A percentile compares a stretch with the other conserved stretches of the same genome.
Evolutionary conservation across 345 rosid genomes (phyloP).

Genomic region (Eucalyptus curtisii): DNA sequence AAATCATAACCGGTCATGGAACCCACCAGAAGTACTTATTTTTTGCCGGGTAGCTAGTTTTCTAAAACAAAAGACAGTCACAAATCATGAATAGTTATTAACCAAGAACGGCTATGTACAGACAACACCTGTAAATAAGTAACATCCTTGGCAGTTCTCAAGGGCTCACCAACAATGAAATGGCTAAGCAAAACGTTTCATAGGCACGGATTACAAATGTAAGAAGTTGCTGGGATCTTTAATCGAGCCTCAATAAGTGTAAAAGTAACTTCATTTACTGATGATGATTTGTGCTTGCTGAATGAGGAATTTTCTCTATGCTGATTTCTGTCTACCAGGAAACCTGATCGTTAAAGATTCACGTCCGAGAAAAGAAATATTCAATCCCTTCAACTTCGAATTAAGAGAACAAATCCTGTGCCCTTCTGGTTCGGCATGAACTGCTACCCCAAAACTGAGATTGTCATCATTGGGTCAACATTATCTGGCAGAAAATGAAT

Average conservation of each 20-base stretch:
- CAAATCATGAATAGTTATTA: not conserved
- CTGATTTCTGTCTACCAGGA: constrained; percentile 8
- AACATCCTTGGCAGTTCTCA: not conserved
- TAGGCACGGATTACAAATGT: not conserved
- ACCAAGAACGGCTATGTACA: not conserved
- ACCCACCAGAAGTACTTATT: not conserved
- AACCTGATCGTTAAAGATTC: not conserved
- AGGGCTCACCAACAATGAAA: not conserved
- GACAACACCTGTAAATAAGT: not conserved
- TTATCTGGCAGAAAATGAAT: not conserved
- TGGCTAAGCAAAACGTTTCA: not conserved
- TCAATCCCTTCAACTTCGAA: not conserved
- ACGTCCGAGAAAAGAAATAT: not conserved
- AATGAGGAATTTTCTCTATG: constrained; percentile 5
- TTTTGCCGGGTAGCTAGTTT: not conserved
- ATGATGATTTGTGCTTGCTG: constrained; percentile 5
- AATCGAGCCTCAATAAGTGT: not conserved
- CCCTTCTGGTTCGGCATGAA: not conserved
- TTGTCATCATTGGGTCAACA: not conserved
- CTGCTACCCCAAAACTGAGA: not conserved
- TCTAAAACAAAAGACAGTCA: not conserved
- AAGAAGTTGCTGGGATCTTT: not conserved
- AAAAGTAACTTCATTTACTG: constrained; percentile 12
- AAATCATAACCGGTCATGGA: not conserved
- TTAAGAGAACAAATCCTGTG: not conserved